Conservation (phyloP, 2,329 filamentous ascomycete species). For the Aspergillus fructus region DNA sequence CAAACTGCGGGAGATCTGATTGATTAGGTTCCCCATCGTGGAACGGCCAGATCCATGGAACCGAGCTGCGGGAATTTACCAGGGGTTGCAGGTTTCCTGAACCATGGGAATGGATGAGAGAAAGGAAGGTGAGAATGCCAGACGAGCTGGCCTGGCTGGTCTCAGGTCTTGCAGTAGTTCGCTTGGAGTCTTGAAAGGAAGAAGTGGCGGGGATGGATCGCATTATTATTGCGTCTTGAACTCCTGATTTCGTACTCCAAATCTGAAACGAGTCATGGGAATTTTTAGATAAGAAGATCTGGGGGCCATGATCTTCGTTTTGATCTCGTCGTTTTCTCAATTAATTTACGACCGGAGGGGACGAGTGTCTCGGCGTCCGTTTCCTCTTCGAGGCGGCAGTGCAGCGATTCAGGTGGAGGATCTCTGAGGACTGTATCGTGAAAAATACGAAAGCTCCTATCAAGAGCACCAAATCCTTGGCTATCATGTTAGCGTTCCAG, state of each 20-base stretch:
- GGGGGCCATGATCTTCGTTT: neutral
- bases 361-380: neutral
- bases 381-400: neutral
- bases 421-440: neutral
- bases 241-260: neutral
- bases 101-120: conserved; percentile 3
- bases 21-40: conserved; percentile 18
- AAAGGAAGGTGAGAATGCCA: neutral
- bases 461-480: neutral
- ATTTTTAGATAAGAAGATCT: neutral
- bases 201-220: neutral
- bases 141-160: neutral
- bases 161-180: neutral
- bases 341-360: neutral
- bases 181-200: neutral
- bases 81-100: conserved; percentile 13
- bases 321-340: neutral
- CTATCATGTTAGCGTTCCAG: conserved; percentile 6
- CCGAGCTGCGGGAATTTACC: conserved; percentile 19
- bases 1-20: conserved; percentile 14
- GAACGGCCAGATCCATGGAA: conserved; percentile 23
- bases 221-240: neutral
- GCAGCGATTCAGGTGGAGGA: neutral
- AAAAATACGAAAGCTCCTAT: neutral
- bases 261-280: neutral